phyloP scores from a whole-genome alignment of 352 stramenopile genomes.

The Pythium periplocum region DNA sequence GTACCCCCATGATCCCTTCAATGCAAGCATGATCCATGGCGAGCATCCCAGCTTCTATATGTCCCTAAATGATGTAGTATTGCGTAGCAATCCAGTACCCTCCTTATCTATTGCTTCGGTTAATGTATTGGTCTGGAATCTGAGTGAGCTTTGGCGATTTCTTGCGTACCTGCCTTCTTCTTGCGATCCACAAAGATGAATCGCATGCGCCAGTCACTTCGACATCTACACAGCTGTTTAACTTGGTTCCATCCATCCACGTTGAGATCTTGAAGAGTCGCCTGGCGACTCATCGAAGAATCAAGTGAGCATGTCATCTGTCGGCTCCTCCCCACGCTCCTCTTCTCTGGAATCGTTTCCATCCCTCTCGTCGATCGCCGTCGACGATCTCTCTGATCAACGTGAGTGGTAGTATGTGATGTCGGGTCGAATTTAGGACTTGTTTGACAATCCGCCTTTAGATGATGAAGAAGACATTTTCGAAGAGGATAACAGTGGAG shows the following conservation, averaged over 20 bases:
- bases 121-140: slow-evolving; percentile 1
- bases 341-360: slow-evolving; percentile 11
- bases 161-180: not conserved
- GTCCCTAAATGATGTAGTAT: slow-evolving; percentile 6
- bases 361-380: slow-evolving; percentile 8
- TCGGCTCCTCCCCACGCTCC: not conserved
- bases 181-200: not conserved
- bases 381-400: not conserved
- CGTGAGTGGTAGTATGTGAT: no score
- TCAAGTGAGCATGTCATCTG: not conserved
- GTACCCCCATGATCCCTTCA: slow-evolving; percentile 12
- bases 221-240: no score
- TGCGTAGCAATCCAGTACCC: slow-evolving; percentile 1
- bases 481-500: not conserved
- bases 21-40: slow-evolving; percentile 11
- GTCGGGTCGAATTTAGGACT: no score
- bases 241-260: not conserved
- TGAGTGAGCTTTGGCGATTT: not conserved
- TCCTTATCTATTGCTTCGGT: slow-evolving; percentile 15
- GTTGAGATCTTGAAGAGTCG: not conserved
- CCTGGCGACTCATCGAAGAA: not conserved
- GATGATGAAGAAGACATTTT: no score
- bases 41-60: not conserved
- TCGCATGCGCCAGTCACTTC: no score
- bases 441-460: no score